Base-by-base conservation (phyloP, 306 rosid species). In the Cucurbita ficifolia region DNA sequence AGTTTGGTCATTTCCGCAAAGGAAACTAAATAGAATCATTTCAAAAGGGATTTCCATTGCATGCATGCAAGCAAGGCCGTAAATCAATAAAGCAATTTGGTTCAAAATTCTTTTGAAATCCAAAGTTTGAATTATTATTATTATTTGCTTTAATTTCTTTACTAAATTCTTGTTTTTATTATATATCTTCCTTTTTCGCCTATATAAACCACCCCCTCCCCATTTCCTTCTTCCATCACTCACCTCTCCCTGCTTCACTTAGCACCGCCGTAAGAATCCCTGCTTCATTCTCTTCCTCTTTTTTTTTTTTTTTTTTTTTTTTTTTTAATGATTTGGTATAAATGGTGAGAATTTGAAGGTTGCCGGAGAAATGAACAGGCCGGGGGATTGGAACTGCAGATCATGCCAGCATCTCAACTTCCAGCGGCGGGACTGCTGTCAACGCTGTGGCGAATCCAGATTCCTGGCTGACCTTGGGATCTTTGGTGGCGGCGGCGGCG, bases 371-470 rank as follows among this genome's bases (percentile, higher is more conserved):
- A 93, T 93, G 98, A 90, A 87, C 88, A 86, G 98, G 60, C 97
- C 98, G 19, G 98, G 98, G 56, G 98, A 93, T 60, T 93, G 98
- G 98, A 88, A 90, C 82, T 93, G 98, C 80, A 88, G 87, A 84
- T 83, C 98, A 70, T 93, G 98, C 89, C 98, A 90, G 76, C 94
- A 93, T 84, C 83, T 90, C 76, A 93, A 93, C 78, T 93, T 93
- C 59, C 98, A 93, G 83, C 84, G 98, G 89, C 78, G 98, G 2
- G 98, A 93, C n/a, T 88, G 93, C 1, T 93, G 98, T 84, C 98
- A 93, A 61, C 82, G 98, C 13, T 93, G 98, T 8, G 98, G 98
- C 0, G 98, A 93, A 1, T 81, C 88, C 7, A 86, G 78, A 75
- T 82, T 83, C 40, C 88, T 84, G 4, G 45, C 90, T 5, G 85